Evolutionary conservation across 2,329 filamentous ascomycete species (phyloP).

Genomic region (Orbilia ellipsospora): DNA sequence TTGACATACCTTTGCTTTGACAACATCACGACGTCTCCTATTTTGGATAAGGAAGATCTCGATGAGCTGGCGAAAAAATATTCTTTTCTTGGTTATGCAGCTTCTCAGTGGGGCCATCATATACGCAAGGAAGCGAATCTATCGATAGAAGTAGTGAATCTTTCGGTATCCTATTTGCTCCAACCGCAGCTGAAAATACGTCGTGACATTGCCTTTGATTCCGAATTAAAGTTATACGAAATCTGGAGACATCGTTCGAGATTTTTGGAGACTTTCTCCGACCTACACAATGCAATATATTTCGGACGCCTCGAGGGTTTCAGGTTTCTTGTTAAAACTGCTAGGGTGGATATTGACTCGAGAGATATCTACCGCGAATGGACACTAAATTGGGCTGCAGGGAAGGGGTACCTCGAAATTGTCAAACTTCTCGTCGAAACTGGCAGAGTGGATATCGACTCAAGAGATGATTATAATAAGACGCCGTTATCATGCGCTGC

Average conservation of each 20-base stretch:
- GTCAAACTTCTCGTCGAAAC: no score
- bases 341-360: not conserved
- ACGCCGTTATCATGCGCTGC: slow-evolving; percentile 59
- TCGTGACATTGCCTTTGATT: not conserved
- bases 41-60: not conserved
- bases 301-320: slow-evolving; percentile 2
- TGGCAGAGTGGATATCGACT: slow-evolving; percentile 12
- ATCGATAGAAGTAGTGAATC: slow-evolving; percentile 13
- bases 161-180: slow-evolving; percentile 12
- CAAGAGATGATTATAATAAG: not conserved
- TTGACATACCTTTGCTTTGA: slow-evolving; percentile 32
- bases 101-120: slow-evolving; percentile 23
- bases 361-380: not conserved
- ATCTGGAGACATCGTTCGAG: no score
- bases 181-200: slow-evolving; percentile 13
- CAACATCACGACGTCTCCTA: not conserved
- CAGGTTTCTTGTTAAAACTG: not conserved
- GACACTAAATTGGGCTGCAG: not conserved
- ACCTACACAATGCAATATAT: slow-evolving; percentile 16
- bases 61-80: not conserved
- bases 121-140: slow-evolving; percentile 13
- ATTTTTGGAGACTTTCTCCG: not conserved
- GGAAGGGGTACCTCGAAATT: no score
- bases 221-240: no score
- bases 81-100: slow-evolving; percentile 23